A percentile compares a stretch with the other conserved stretches of the same genome.
Evolutionary conservation across 2,329 filamentous ascomycete genomes (phyloP).

Genomic region (Aspergillus carbonarius): DNA sequence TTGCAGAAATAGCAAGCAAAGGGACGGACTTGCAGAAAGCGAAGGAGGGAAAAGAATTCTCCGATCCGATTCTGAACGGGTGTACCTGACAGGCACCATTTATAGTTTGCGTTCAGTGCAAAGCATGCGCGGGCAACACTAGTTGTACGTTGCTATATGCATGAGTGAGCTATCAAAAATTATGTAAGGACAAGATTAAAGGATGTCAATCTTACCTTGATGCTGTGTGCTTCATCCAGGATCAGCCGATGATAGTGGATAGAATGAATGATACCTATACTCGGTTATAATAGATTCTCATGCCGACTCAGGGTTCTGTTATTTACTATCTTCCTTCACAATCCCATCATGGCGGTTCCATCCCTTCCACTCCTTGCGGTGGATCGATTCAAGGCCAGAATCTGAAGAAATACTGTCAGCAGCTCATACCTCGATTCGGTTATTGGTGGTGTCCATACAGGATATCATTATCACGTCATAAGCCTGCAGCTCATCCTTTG

Average conservation of each 20-base stretch:
- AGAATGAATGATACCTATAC: constrained; percentile 70
- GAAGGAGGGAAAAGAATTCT: constrained; percentile 91
- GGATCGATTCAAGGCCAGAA: constrained; percentile 78
- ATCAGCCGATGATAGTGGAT: constrained; percentile 89
- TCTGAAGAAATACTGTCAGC: constrained; percentile 31
- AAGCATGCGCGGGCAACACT: constrained; percentile 96
- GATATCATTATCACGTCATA: constrained; percentile 97
- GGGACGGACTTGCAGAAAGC: constrained; percentile 83
- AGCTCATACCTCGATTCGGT: background rate
- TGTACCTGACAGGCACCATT: constrained; percentile 94
- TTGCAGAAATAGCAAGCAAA: constrained; percentile 96
- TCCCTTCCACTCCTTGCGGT: constrained; percentile 88
- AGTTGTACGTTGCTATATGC: constrained; percentile 62
- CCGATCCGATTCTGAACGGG: constrained; percentile 96
- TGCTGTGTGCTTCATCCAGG: constrained; percentile 92
- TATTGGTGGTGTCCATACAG: constrained; percentile 55
- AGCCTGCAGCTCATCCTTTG: constrained; percentile 70
- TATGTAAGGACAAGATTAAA: background rate
- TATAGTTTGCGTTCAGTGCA: constrained; percentile 80
- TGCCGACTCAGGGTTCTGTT: background rate
- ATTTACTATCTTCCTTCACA: constrained; percentile 69
- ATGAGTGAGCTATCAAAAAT: constrained; percentile 11
- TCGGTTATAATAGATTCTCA: constrained; percentile 8
- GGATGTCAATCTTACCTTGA: constrained; percentile 61
- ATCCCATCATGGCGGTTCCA: constrained; percentile 77